Evolutionary conservation across 2,329 filamentous ascomycete species (phyloP).

Genomic region (Bimuria novae-zelandiae): DNA sequence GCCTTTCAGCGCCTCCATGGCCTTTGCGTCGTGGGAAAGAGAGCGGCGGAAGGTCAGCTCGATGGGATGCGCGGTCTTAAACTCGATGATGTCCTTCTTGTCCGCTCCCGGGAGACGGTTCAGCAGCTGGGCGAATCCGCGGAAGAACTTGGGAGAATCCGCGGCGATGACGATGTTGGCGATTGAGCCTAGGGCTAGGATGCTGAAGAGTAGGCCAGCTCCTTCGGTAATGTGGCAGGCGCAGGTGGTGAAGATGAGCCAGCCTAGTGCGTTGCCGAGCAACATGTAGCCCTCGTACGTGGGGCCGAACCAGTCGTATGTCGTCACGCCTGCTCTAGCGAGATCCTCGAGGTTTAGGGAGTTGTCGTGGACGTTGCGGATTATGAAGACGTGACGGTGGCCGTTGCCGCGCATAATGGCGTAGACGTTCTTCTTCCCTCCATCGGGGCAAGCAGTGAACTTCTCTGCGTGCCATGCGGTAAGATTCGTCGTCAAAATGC

Average conservation of each 20-base stretch:
- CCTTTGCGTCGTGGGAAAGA: neutral
- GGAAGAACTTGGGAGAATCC: neutral
- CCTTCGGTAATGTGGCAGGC: neutral
- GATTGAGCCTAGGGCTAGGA: constrained; percentile 1
- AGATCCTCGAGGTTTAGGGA: constrained; percentile 6
- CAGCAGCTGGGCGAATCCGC: neutral
- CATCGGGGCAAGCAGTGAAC: neutral
- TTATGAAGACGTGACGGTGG: constrained; percentile 9
- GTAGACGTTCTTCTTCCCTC: neutral
- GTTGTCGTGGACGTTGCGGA: neutral
- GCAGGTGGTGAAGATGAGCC: neutral
- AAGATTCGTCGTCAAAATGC: neutral
- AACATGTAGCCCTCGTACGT: neutral
- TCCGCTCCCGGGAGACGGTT: neutral
- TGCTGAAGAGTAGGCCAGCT: neutral
- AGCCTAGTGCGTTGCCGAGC: neutral
- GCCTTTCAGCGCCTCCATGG: neutral
- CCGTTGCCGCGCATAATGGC: constrained; percentile 8
- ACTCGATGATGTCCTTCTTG: neutral
- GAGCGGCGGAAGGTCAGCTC: neutral
- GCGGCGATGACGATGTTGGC: neutral
- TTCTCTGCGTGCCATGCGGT: constrained; percentile 1
- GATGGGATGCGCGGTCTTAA: neutral
- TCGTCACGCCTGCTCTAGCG: neutral
- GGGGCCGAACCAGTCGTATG: constrained; percentile 4